Percentiles rank a stretch among this genome's conserved stretches.
phyloP scores from a whole-genome alignment of 305 asterid genomes.

The Fraxinus angustifolia region DNA sequence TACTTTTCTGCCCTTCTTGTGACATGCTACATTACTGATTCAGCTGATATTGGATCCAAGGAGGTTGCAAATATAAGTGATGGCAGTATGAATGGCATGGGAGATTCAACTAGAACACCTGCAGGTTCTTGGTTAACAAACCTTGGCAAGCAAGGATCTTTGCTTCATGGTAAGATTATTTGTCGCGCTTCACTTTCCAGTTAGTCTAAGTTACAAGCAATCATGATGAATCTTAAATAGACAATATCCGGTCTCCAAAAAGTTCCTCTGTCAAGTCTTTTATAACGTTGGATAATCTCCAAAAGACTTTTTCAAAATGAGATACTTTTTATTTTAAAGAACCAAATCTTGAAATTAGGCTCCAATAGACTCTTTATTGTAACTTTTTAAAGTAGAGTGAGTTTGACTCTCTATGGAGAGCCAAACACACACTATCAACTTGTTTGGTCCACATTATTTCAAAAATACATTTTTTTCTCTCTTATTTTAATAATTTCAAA shows the following conservation, averaged over 20 bases:
- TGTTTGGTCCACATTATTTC: no score
- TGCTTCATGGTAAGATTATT: slow-evolving; percentile 48
- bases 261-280: background rate
- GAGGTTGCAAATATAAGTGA: slow-evolving; percentile 44
- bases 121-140: slow-evolving; percentile 40
- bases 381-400: background rate
- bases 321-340: background rate
- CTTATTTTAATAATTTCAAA: no score
- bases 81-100: slow-evolving; percentile 48
- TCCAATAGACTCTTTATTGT: background rate
- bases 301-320: background rate
- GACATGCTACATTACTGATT: slow-evolving; percentile 46
- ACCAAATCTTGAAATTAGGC: background rate
- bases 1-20: slow-evolving; percentile 34
- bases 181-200: background rate
- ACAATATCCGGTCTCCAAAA: background rate
- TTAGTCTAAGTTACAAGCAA: background rate
- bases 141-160: slow-evolving; percentile 58
- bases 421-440: background rate
- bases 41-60: slow-evolving; percentile 75
- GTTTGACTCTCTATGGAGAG: background rate
- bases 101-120: slow-evolving; percentile 43
- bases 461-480: no score
- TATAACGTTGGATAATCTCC: background rate
- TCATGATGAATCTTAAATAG: background rate